These are phyloP conservation scores for Fonsecaea pugnacius DNA, from an alignment of 2,329 filamentous ascomycete species.

Conservation along the genomic window DNA sequence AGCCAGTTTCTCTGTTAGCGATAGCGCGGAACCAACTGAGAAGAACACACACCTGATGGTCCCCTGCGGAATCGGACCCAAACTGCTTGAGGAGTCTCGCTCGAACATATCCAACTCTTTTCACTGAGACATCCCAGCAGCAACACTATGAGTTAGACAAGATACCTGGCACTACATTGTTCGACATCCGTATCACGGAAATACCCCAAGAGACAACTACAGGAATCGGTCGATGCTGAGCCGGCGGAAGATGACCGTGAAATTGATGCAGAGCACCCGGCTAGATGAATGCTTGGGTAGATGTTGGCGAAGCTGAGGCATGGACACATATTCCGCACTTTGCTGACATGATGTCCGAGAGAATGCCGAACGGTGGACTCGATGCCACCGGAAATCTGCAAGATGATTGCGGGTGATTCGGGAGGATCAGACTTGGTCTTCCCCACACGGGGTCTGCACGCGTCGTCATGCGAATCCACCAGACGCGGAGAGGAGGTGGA, in stretches of 20 bases:
- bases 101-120: neutral
- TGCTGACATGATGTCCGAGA: constrained; percentile 4
- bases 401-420: neutral
- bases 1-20: neutral
- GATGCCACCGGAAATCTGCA: neutral
- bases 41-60: neutral
- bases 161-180: neutral
- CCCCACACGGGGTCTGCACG: constrained; percentile 17
- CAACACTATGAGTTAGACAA: neutral
- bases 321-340: neutral
- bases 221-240: neutral
- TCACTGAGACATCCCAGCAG: neutral
- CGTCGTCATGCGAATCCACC: constrained; percentile 18
- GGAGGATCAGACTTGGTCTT: constrained; percentile 9
- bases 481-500: constrained; percentile 27
- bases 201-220: neutral
- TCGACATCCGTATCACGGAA: neutral
- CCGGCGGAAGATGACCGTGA: neutral
- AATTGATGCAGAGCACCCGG: too few species aligned
- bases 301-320: neutral
- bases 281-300: neutral
- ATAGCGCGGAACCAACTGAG: neutral
- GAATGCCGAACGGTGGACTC: neutral
- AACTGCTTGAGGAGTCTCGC: neutral
- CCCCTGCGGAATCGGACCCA: neutral